Conservation (phyloP, 805 yeast genomes). For the Blastobotrys parvus region DNA sequence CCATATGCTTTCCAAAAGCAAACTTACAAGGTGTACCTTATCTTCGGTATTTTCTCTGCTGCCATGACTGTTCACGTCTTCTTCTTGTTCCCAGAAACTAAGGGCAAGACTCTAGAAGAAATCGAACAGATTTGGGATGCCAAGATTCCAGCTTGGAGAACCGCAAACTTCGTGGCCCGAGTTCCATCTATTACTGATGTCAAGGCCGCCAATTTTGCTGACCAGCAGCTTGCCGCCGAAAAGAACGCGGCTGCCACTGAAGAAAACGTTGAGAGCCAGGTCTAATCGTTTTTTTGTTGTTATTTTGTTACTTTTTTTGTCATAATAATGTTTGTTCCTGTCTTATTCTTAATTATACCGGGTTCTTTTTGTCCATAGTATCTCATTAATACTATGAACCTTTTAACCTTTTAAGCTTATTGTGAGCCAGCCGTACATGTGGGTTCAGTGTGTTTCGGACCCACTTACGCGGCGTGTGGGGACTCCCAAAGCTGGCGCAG, state of each 20-base stretch:
- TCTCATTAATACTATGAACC: too few species aligned
- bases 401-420: too few species aligned
- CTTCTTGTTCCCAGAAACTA: constrained; percentile 20
- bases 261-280: too few species aligned
- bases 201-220: constrained; percentile 20
- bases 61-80: constrained; percentile 38
- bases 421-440: too few species aligned
- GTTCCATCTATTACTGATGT: constrained; percentile 18
- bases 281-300: background rate
- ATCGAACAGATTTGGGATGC: constrained; percentile 38
- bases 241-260: too few species aligned
- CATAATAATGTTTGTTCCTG: background rate
- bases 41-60: constrained; percentile 48
- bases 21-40: constrained; percentile 50
- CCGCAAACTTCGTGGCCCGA: constrained; percentile 58
- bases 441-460: too few species aligned
- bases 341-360: too few species aligned
- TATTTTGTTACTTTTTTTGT: background rate
- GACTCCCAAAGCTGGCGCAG: too few species aligned
- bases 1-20: constrained; percentile 49
- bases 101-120: constrained; percentile 32
- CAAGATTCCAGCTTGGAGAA: constrained; percentile 69
- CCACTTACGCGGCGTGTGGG: too few species aligned
- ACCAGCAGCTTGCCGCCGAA: constrained; percentile 1
- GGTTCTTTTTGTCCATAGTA: too few species aligned